Percentiles rank a stretch among this genome's conserved stretches.
These are phyloP conservation scores for Grosmannia clavigera DNA, from an alignment of 2,329 filamentous ascomycete species.

Conservation along the genomic window DNA sequence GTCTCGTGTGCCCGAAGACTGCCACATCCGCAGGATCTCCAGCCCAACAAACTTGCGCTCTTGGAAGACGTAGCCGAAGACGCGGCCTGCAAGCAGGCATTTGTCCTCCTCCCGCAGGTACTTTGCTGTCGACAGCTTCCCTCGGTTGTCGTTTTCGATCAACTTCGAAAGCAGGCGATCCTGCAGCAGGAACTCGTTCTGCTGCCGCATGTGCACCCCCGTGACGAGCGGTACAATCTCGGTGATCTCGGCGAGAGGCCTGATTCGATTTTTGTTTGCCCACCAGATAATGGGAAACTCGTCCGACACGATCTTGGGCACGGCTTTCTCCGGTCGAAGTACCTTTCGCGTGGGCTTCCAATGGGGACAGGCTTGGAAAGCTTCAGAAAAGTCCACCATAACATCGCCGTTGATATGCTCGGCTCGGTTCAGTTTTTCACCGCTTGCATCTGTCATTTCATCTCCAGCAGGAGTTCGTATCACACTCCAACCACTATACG, in stretches of 20 bases:
- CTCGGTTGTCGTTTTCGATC: not conserved
- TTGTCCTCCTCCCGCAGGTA: slow-evolving; percentile 8
- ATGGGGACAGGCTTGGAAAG: slow-evolving; percentile 7
- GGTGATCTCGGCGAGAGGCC: slow-evolving; percentile 4
- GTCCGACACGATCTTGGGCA: not conserved
- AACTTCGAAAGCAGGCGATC: slow-evolving; percentile 1
- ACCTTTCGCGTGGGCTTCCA: slow-evolving; percentile 9
- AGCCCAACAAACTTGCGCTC: slow-evolving; percentile 16
- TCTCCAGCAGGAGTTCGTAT: slow-evolving; percentile 21
- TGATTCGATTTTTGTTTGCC: slow-evolving; percentile 2
- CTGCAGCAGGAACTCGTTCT: slow-evolving; percentile 7
- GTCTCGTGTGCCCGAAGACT: not conserved
- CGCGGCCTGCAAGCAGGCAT: slow-evolving; percentile 9
- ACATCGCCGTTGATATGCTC: slow-evolving; percentile 15
- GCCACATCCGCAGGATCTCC: slow-evolving; percentile 4
- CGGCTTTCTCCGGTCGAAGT: not conserved
- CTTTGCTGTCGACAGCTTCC: not conserved
- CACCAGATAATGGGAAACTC: not conserved
- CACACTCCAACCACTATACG: slow-evolving; percentile 29
- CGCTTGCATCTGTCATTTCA: not conserved
- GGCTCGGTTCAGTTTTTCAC: not conserved
- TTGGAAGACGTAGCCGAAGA: slow-evolving; percentile 15
- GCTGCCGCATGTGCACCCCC: slow-evolving; percentile 5
- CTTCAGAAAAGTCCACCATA: slow-evolving; percentile 16
- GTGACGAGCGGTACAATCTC: slow-evolving; percentile 6